phyloP scores from a whole-genome alignment of 1,284 basidiomycete species.

The Cystobasidium slooffiae region DNA sequence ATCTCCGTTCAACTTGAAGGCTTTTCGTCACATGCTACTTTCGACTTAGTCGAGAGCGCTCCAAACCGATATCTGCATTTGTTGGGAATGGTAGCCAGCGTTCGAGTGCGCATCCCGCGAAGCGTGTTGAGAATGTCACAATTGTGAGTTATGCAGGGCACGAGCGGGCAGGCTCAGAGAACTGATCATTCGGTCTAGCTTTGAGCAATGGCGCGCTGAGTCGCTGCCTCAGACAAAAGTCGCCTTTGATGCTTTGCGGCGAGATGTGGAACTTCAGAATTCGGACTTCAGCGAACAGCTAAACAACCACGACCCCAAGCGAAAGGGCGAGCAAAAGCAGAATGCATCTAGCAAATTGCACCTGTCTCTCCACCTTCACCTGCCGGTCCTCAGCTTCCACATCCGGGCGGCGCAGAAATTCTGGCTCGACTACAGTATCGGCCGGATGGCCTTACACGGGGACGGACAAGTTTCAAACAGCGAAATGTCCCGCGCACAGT shows the following conservation, averaged over 20 bases:
- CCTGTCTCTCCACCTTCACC: constrained; percentile 30
- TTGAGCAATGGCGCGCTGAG: constrained; percentile 76
- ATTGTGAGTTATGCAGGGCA: constrained; percentile 57
- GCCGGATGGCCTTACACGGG: constrained; percentile 22
- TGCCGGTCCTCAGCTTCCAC: constrained; percentile 44
- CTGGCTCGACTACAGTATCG: constrained; percentile 44
- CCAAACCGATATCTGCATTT: not conserved
- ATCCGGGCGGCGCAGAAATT: constrained; percentile 48
- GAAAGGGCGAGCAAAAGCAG: not conserved
- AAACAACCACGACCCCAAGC: constrained; percentile 5
- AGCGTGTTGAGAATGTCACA: constrained; percentile 75
- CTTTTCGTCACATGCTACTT: not conserved
- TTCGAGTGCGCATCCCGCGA: constrained; percentile 64
- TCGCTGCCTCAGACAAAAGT: constrained; percentile 63
- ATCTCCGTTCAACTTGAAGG: constrained; percentile 9
- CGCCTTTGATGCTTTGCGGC: constrained; percentile 39
- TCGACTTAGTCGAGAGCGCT: not conserved
- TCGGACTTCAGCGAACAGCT: not conserved
- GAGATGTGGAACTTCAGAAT: constrained; percentile 31
- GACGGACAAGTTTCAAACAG: not conserved
- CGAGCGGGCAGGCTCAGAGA: not conserved
- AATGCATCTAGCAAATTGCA: not conserved
- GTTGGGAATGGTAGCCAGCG: not conserved
- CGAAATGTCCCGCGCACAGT: constrained; percentile 59
- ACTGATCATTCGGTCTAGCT: constrained; percentile 34